Base-by-base conservation (phyloP, 78 protist genomes). In the Dictyostelium citrinum region DNA sequence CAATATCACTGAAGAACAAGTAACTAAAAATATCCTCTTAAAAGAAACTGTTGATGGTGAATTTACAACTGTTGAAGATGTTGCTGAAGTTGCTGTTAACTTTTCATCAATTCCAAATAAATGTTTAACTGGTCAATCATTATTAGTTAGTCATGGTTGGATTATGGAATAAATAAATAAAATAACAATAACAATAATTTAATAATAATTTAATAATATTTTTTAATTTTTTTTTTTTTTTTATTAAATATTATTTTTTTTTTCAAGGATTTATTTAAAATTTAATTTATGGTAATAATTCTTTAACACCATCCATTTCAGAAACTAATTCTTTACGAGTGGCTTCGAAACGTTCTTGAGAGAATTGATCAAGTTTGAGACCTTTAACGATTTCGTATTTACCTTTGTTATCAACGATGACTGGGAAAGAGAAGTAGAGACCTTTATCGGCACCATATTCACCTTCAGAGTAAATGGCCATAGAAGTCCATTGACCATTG, bases 91-190 rank as follows among this genome's bases (percentile, higher is more conserved):
- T 70, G 95, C 97, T 16, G 86, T 79, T 8, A 77, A 95, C 24
- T 91, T 96, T 67, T 95, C 95, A 12, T 2, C 95, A 20, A 85
- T 81, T 71, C 79, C 82, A 67, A 83, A 51, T 31, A 92, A 93
- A 81, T 39, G 95, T 51, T 43, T 96, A 45, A 96, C 97, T 35
- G 97, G 97, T 51, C 97, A 96, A 83, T 81, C 92, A 12, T 24
- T 96, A 24, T 61, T 96, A n/a, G 97, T 83, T 24, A 78, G 93
- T 39, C 93, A 96, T 88, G 97, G 97, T 82, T 96, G 97, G 97
- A 61, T 83, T 14, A 96, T 96, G 96, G 97, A 96, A 61, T 96
- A 95, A 95, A 83, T 5, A 24, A 67, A 31, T 31, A 67, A 67
- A 67, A 31, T 37, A 35, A 31, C 3, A 11, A 7, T 4, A 29